Evolutionary conservation across 495 filamentous ascomycete genomes (phyloP), one percentile per base, ranked within the genome.

Genomic region (Halenospora varia): DNA sequence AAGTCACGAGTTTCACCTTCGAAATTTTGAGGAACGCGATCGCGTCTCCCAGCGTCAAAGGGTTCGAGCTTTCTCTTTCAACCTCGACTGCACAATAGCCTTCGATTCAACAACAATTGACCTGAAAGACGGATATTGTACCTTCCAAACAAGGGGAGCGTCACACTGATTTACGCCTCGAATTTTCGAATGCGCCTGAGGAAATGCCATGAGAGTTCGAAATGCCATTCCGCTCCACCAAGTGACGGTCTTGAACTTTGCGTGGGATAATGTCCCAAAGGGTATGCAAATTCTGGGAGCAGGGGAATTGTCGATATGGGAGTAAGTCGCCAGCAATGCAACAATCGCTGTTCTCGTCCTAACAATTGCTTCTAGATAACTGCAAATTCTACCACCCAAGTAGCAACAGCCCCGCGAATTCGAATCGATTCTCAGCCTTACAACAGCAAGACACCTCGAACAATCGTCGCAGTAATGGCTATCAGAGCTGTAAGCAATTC

Each of bases 221-320:
- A 23, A 57, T 61, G 53, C 47, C 26, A 42, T 10, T 24, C 2
- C 24, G 18, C n/a, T 2, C 23, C 23, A 40, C 2, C 48, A 53
- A 10, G 40, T 41, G 22, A 47, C 4, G 20, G 48, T 45, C 51
- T 45, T 17, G 29, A 26, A 39, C 25, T 35, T 10, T 25, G 60
- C 41, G n/a, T 25, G 19, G 42, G 53, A 59, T 35, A 0, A 87
- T 87, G 85, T 20, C 47, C 47, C 47, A 10, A 49, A 63, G 69
- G 2, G 71, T 91, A 61, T 96, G 90, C 77, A 78, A 65, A 39
- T 92, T 82, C 67, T 96, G 77, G 64, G 82, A 82, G 69, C 81
- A 85, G 68, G 89, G 88, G 45, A 77, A 79, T 51, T 96, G 90
- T 76, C 84, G 76, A 63, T 86, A 78, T 66, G 90, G 90, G 71